Evolutionary conservation across 108 stramenopile species (phyloP).

Genomic region (Nannochloropsis oceanica): DNA sequence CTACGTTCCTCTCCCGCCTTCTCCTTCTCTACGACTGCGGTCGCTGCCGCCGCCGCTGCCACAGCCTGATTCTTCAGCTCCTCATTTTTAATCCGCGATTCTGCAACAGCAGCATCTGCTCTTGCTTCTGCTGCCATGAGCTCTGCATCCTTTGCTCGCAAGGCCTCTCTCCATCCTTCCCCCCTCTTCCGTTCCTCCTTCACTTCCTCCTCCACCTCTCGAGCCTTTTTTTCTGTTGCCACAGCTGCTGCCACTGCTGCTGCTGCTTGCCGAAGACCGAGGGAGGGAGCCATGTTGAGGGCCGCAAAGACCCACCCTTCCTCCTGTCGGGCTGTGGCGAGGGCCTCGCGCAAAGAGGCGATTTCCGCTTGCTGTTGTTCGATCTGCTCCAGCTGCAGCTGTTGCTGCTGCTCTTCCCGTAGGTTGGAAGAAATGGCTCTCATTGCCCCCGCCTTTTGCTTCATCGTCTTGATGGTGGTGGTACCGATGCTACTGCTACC

Average conservation of each 20-base stretch:
- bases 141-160: not conserved
- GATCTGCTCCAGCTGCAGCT: no score
- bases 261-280: not conserved
- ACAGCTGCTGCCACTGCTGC: not conserved
- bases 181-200: not conserved
- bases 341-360: not conserved
- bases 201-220: not conserved
- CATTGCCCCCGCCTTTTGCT: no score
- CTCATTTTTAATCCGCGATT: not conserved
- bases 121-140: not conserved
- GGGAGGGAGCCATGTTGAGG: not conserved
- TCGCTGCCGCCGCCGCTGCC: not conserved
- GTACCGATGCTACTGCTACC: no score
- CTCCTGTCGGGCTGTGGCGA: not conserved
- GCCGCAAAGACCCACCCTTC: not conserved
- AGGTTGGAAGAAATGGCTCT: no score
- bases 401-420: no score
- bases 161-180: not conserved
- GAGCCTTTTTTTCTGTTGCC: not conserved
- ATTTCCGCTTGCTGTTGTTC: not conserved
- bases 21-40: not conserved
- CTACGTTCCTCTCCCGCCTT: not conserved
- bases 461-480: no score
- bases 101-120: not conserved
- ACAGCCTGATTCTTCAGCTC: not conserved